Percentiles rank a stretch among this genome's conserved stretches.
phyloP scores from a whole-genome alignment of 2,329 filamentous ascomycete species.

The Chaetomium globosum region DNA sequence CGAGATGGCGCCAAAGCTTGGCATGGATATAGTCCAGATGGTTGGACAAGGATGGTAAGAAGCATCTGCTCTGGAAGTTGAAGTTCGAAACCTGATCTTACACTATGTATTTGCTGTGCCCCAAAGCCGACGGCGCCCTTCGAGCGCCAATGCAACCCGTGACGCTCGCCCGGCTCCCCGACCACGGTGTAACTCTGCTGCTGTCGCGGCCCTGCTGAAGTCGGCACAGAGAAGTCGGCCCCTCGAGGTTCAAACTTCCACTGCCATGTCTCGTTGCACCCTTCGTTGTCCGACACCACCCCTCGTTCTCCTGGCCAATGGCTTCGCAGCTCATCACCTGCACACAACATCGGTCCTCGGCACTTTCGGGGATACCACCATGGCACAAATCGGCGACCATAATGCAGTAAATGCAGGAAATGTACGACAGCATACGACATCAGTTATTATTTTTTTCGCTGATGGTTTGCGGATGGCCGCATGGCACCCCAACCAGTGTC shows the following conservation, averaged over 20 bases:
- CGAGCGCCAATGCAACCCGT: background rate
- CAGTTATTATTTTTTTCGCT: constrained; percentile 7
- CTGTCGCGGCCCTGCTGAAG: background rate
- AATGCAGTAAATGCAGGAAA: constrained; percentile 14
- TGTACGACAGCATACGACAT: constrained; percentile 15
- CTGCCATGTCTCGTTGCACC: constrained; percentile 7
- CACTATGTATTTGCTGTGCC: background rate
- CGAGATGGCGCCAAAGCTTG: constrained; percentile 27
- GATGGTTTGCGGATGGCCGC: constrained; percentile 19
- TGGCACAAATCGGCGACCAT: constrained; percentile 30
- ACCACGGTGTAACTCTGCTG: background rate
- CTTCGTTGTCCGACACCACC: background rate
- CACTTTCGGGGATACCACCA: constrained; percentile 26
- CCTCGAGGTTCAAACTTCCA: constrained; percentile 11
- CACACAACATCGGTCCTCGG: constrained; percentile 23
- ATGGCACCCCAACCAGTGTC: constrained; percentile 16
- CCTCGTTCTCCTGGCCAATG: constrained; percentile 23
- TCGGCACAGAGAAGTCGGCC: background rate
- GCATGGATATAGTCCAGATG: constrained; percentile 10
- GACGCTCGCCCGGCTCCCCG: background rate
- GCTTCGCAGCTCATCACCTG: background rate
- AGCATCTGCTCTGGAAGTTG: background rate
- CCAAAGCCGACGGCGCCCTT: background rate
- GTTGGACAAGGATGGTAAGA: background rate
- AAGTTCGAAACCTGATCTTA: background rate